Evolutionary conservation across 257 asterid genomes (phyloP), one percentile per base, ranked within the genome.

Genomic region (Petunia secreta): DNA sequence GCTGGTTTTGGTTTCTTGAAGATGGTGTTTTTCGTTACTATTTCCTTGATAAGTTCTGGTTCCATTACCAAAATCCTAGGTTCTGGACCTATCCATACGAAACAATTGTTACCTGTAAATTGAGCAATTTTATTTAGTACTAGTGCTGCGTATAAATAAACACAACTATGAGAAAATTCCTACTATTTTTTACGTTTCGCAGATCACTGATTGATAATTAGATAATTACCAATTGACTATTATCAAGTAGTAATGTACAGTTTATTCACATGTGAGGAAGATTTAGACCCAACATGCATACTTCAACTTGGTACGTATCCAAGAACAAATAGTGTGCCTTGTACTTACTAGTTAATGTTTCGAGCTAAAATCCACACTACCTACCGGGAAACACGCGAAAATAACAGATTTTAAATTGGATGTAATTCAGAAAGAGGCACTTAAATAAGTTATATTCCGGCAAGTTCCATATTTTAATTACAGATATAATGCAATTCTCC

Each of bases 1-100:
- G 89, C 83, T 34, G 90, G 91, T 25, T 59, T 83, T 34, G 92
- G 95, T 80, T 88, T 87, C 36, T 89, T 86, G 85, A 83, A 92
- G 54, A 81, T 67, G 75, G 34, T 52, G 16, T 85, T 84, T 59
- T 89, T 85, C 5, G 55, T 78, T 80, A 89, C 60, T 13, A 91
- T 79, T 79, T 90, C 86, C 48, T 71, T 82, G 41, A 89, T 85
- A 6, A 91, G 75, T 3, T 87, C 85, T 0, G 97, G 93, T 5
- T 91, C 89, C 80, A 77, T 84, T 3, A 91, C 46, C 6, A 86
- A 5, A 40, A 91, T 71, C 79, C 88, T 90, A 8, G 93, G 84
- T 5, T 36, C 67, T 2, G 92, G 91, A 4, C 97, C 97, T 3
- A 76, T 79, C 97, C 97, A 91, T 52, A 77, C 80, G 84, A 81